A percentile compares a stretch with the other conserved stretches of the same genome.
Evolutionary conservation across 352 stramenopile species (phyloP).

Genomic region (Phytophthora sp.): DNA sequence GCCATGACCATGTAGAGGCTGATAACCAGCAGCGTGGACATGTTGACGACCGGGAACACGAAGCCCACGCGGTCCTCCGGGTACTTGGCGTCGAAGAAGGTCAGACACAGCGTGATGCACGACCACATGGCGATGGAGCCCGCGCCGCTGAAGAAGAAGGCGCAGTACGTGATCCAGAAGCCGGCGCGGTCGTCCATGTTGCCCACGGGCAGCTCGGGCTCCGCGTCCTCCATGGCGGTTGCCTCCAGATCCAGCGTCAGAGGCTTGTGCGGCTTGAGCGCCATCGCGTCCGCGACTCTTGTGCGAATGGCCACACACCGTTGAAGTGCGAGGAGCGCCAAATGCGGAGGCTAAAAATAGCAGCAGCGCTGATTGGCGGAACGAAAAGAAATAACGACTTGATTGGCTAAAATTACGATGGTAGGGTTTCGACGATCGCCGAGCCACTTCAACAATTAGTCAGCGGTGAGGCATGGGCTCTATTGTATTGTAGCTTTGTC

Average conservation of each 20-base stretch:
- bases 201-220: constrained; percentile 9
- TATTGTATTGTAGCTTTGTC: constrained; percentile 22
- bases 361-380: background rate
- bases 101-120: constrained; percentile 76
- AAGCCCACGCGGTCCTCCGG: constrained; percentile 72
- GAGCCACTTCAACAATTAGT: too few species aligned
- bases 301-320: constrained; percentile 17
- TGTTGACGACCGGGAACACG: constrained; percentile 85
- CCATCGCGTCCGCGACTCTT: constrained; percentile 15
- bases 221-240: constrained; percentile 5
- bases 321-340: background rate
- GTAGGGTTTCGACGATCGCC: too few species aligned
- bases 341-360: constrained; percentile 12
- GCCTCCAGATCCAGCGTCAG: constrained; percentile 30
- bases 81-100: constrained; percentile 72
- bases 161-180: constrained; percentile 70
- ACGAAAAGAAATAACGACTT: too few species aligned
- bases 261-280: constrained; percentile 17
- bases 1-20: constrained; percentile 84
- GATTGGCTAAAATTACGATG: too few species aligned
- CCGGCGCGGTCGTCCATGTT: constrained; percentile 37
- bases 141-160: constrained; percentile 81
- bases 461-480: background rate
- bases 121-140: constrained; percentile 79
- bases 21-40: constrained; percentile 82